Evolutionary conservation across 75 land plant species (phyloP).

Genomic region (Pinus taeda): DNA sequence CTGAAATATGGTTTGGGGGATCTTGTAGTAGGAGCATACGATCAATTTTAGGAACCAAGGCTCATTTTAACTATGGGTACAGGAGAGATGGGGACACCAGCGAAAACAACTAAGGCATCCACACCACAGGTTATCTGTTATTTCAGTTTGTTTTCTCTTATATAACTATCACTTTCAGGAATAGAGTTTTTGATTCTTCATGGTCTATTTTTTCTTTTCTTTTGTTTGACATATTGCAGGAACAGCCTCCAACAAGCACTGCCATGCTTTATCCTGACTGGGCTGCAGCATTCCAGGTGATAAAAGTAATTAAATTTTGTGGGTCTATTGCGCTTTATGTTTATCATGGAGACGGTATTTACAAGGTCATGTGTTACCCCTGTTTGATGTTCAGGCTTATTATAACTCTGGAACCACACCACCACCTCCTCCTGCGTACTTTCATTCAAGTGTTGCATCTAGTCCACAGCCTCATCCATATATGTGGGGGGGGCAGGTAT

Average conservation of each 20-base stretch:
- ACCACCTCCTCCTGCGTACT: conserved; percentile 67
- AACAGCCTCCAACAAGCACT: conserved; percentile 36
- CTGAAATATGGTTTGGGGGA: not conserved
- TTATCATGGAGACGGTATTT: not conserved
- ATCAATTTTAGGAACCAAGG: not conserved
- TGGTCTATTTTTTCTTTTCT: not conserved
- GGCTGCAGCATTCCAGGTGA: conserved; percentile 66
- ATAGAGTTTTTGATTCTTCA: not conserved
- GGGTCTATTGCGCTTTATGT: not conserved
- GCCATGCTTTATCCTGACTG: conserved; percentile 68
- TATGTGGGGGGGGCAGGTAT: conserved; percentile 83
- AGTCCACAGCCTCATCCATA: conserved; percentile 77
- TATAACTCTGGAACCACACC: conserved; percentile 42
- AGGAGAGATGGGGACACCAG: conserved; percentile 39
- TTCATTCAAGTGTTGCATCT: conserved; percentile 41
- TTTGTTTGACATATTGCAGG: conserved; percentile 26
- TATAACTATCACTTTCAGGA: not conserved
- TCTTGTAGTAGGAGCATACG: not conserved
- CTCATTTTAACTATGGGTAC: conserved; percentile 13
- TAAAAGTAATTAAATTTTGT: not conserved
- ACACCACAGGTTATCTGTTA: conserved; percentile 5
- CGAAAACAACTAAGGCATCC: conserved; percentile 39
- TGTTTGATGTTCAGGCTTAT: conserved; percentile 46
- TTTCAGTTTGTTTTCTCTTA: not conserved
- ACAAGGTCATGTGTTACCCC: not conserved